Evolutionary conservation across 805 yeast genomes (phyloP).

Genomic region (Yarrowia osloensis): DNA sequence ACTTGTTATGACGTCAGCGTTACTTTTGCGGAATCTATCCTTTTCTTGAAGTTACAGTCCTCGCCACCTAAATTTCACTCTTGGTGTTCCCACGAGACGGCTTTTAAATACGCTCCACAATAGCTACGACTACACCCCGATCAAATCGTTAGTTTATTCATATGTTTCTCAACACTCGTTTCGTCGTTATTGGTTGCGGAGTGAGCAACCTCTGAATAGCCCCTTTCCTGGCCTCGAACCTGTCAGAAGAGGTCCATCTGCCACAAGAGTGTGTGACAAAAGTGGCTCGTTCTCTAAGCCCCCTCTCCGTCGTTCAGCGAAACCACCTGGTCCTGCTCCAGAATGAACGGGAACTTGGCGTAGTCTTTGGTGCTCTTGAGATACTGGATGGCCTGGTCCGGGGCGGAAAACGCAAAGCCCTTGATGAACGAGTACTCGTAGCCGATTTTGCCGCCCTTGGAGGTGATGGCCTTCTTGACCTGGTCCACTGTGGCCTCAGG

Average conservation of each 20-base stretch:
- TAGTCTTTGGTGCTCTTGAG: constrained; percentile 5
- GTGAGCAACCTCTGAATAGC: too few species aligned
- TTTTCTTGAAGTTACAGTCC: too few species aligned
- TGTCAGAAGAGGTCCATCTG: too few species aligned
- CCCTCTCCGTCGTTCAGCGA: not conserved
- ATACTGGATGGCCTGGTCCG: constrained; percentile 3
- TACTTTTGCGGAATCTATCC: too few species aligned
- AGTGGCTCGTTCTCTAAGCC: not conserved
- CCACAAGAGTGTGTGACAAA: too few species aligned
- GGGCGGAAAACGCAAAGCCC: constrained; percentile 20
- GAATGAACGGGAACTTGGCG: constrained; percentile 2
- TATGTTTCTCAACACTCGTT: not conserved
- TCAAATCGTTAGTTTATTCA: not conserved
- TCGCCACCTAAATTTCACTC: too few species aligned
- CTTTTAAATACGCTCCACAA: too few species aligned
- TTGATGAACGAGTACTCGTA: constrained; percentile 28
- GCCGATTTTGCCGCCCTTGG: constrained; percentile 25
- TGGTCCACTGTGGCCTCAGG: not conserved
- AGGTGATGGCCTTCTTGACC: not conserved
- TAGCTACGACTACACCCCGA: too few species aligned
- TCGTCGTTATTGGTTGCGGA: not conserved
- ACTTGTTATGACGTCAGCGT: too few species aligned
- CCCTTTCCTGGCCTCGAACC: too few species aligned
- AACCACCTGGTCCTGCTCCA: constrained; percentile 24
- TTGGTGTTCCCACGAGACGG: too few species aligned